Base-by-base conservation (phyloP, 306 rosid species). In the Herpetospermum pedunculosum region DNA sequence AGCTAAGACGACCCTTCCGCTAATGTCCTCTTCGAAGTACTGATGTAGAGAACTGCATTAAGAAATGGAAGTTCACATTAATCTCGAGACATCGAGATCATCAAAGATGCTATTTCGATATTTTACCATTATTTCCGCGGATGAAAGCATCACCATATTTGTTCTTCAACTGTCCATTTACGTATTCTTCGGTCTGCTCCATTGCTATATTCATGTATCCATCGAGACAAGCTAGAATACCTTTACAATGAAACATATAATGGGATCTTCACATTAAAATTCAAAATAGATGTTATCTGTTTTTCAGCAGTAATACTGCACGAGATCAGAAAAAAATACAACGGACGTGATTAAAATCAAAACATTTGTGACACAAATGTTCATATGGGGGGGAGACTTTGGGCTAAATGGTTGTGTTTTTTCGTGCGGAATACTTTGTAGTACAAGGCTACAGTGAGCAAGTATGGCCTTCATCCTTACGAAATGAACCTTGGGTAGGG, bases 111-210 rank as follows among this genome's bases (percentile, higher is more conserved):
- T 37, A 19, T 58, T 75, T 59, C 40, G 23, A 74, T 23, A 34
- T 63, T 63, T 25, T 80, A 92, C 98, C 98, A 29, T 92, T 92
- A 44, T 92, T 94, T 72, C 95, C 99, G 2, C 99, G 94, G 64
- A 94, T 94, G 78, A 94, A 94, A 3, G 99, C 99, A 40, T 94
- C 97, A 0, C 99, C 99, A 65, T 94, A 94, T 69, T 94, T 94
- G 80, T 94, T 94, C 78, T 94, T 94, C 82, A 94, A 81, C 77
- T 91, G 97, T 29, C 97, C 99, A 29, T 91, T 94, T 18, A 89
- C 97, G 21, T 94, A 94, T 79, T 94, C 97, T 83, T 94, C 99
- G 0, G 99, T 94, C 69, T 94, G 99, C 83, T 94, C 99, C 99
- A 94, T 94, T 60, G 99, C 97, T 82, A 94, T 91, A 67, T 94